Conservation (phyloP, 1,284 basidiomycete genomes). For the Puccinia coronata region DNA sequence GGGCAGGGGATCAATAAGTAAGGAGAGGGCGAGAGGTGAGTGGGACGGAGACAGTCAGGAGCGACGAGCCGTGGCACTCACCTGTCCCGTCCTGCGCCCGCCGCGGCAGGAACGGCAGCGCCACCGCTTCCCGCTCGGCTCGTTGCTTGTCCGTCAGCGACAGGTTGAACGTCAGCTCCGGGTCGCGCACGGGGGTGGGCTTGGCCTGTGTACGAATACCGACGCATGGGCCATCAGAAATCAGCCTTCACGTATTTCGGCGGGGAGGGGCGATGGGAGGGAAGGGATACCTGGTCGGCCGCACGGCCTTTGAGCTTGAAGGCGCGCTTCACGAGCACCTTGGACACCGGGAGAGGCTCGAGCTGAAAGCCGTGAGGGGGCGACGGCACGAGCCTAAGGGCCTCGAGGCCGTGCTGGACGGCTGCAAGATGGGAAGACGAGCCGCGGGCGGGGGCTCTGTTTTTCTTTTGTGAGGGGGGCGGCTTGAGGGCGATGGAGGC, state of each 20-base stretch:
- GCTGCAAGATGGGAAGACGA: neutral
- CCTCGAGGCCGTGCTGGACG: conserved; percentile 42
- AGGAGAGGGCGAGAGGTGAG: conserved; percentile 1
- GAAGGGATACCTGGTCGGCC: conserved; percentile 3
- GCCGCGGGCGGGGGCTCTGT: neutral
- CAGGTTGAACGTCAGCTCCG: conserved; percentile 42
- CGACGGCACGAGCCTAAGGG: neutral
- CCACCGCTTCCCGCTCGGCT: conserved; percentile 31
- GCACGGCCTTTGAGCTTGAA: neutral
- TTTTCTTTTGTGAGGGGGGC: neutral
- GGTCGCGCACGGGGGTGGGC: neutral
- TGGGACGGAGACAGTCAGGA: neutral
- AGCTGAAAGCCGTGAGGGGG: neutral
- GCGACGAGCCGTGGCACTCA: neutral
- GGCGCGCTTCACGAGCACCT: neutral
- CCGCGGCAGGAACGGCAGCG: conserved; percentile 37
- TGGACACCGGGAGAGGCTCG: neutral
- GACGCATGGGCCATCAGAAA: neutral
- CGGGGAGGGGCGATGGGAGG: too few relatives aligned
- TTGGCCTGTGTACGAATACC: neutral
- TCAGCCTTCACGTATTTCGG: too few relatives aligned
- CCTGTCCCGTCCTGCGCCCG: conserved; percentile 27
- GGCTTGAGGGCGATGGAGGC: conserved; percentile 24
- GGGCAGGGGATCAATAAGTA: neutral
- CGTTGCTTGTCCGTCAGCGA: conserved; percentile 44